These are phyloP conservation scores for Lasiodiplodia theobromae DNA, from an alignment of 2,329 filamentous ascomycete species.

Conservation along the genomic window DNA sequence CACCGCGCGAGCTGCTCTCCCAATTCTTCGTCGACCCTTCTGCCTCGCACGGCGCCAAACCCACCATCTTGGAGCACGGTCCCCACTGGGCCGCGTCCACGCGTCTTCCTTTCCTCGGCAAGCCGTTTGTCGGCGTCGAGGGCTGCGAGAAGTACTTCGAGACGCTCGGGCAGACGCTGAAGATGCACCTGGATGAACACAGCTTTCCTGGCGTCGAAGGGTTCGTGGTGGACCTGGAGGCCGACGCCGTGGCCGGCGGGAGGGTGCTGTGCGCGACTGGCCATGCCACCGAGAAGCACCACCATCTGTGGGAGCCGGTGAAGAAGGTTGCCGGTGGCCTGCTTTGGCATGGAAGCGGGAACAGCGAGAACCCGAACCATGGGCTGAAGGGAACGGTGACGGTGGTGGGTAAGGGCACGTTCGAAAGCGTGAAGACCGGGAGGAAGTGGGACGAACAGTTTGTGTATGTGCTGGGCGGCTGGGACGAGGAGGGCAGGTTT, in stretches of 20 bases:
- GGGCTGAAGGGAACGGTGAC: constrained; percentile 2
- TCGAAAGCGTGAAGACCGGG: constrained; percentile 16
- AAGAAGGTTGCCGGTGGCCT: background rate
- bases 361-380: background rate
- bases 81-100: constrained; percentile 6
- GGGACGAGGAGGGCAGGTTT: constrained; percentile 10
- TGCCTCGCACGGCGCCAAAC: background rate
- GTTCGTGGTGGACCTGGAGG: background rate
- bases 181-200: background rate
- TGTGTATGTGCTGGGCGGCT: constrained; percentile 25
- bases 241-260: background rate
- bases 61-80: constrained; percentile 24
- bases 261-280: background rate
- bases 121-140: background rate
- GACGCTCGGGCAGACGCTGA: background rate
- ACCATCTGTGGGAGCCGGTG: background rate
- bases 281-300: background rate
- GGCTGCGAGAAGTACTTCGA: constrained; percentile 9
- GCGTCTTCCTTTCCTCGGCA: constrained; percentile 19
- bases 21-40: constrained; percentile 6
- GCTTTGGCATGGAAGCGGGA: background rate
- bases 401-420: constrained; percentile 11
- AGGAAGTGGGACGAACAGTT: constrained; percentile 22
- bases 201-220: background rate
- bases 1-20: background rate